Evolutionary conservation across 768 basidiomycete species (phyloP).

Genomic region (Tricholoma hemisulphureum): DNA sequence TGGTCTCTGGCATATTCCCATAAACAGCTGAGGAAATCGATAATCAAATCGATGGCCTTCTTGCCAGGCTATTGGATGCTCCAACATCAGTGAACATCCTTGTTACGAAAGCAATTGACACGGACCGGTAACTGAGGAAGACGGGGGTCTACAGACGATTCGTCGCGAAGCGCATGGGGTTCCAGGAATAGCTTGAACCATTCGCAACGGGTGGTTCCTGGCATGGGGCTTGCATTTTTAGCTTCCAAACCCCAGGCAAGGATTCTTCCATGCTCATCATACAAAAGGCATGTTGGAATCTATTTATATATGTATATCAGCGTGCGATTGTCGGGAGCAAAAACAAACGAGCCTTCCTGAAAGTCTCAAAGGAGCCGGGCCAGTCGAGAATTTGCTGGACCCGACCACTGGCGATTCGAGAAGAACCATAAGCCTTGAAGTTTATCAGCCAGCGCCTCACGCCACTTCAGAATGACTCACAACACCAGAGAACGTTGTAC

Average conservation of each 20-base stretch:
- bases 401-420: conserved; percentile 73
- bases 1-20: conserved; percentile 88
- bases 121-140: conserved; percentile 77
- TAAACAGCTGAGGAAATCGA: conserved; percentile 78
- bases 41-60: conserved; percentile 71
- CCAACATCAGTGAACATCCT: conserved; percentile 9
- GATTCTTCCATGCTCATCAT: conserved; percentile 70
- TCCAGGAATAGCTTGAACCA: conserved; percentile 88
- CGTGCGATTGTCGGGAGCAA: conserved; percentile 1
- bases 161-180: conserved; percentile 74
- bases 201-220: conserved; percentile 57
- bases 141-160: conserved; percentile 68
- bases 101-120: conserved; percentile 12
- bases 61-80: conserved; percentile 60
- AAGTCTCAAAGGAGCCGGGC: conserved; percentile 85
- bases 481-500: conserved; percentile 86
- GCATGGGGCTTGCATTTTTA: conserved; percentile 71
- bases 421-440: conserved; percentile 77
- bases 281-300: conserved; percentile 83
- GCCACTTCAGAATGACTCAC: conserved; percentile 43
- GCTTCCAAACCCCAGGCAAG: conserved; percentile 87
- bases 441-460: conserved; percentile 7
- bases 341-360: conserved; percentile 58
- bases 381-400: conserved; percentile 85
- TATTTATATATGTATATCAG: conserved; percentile 20